Percentiles rank a stretch among this genome's conserved stretches.
Evolutionary conservation across 2,329 filamentous ascomycete species (phyloP).

Genomic region (Pseudocercospora crystallina): DNA sequence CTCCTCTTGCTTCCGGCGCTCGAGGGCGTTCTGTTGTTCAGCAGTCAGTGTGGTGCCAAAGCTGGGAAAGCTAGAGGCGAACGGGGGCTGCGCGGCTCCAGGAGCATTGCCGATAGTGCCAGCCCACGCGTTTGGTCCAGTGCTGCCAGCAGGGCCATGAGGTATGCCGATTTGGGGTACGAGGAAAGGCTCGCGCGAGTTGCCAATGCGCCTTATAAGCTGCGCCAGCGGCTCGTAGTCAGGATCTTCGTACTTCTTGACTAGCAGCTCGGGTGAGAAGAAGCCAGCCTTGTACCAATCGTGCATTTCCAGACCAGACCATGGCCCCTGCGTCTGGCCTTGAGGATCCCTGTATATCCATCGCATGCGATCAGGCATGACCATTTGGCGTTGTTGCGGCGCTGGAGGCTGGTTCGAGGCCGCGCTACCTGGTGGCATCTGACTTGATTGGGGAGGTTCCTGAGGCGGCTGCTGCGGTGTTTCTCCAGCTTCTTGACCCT

Average conservation of each 20-base stretch:
- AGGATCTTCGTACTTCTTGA: slow-evolving; percentile 89
- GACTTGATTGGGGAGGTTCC: slow-evolving; percentile 10
- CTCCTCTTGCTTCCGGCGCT: slow-evolving; percentile 95
- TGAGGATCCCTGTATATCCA: slow-evolving; percentile 98
- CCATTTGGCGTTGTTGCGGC: slow-evolving; percentile 80
- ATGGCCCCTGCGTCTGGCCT: slow-evolving; percentile 87
- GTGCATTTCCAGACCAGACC: slow-evolving; percentile 97
- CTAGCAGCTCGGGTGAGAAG: slow-evolving; percentile 89
- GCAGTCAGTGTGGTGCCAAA: slow-evolving; percentile 96
- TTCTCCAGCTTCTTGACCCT: slow-evolving; percentile 22
- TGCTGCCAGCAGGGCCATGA: slow-evolving; percentile 67
- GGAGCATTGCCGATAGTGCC: slow-evolving; percentile 25
- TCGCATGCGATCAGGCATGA: slow-evolving; percentile 98
- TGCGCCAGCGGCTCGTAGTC: slow-evolving; percentile 96
- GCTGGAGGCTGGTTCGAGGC: slow-evolving; percentile 67
- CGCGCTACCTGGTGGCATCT: slow-evolving; percentile 43
- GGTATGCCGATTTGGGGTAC: slow-evolving; percentile 95
- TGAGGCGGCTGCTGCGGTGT: slow-evolving; percentile 21
- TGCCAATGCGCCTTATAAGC: slow-evolving; percentile 91
- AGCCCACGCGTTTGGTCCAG: slow-evolving; percentile 45
- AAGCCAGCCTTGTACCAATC: slow-evolving; percentile 99
- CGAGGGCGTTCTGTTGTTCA: slow-evolving; percentile 95
- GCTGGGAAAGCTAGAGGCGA: slow-evolving; percentile 90
- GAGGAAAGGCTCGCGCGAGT: slow-evolving; percentile 94
- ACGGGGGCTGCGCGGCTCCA: slow-evolving; percentile 65